Percentiles rank a stretch among this genome's conserved stretches.
Conservation (phyloP, 1,139 yeast genomes). For the Blastobotrys malaysiensis region DNA sequence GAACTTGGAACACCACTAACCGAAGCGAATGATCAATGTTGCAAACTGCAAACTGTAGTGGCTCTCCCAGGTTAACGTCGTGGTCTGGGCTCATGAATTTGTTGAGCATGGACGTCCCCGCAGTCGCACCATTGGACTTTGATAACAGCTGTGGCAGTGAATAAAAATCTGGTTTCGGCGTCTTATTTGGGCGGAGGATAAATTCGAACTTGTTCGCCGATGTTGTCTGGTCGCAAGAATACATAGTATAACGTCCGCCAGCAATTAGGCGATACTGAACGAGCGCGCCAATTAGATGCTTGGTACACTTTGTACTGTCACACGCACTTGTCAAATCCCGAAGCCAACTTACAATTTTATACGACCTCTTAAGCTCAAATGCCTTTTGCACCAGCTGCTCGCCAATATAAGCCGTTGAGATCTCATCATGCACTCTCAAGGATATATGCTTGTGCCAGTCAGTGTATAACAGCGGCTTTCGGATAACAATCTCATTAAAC, state of each 20-base stretch:
- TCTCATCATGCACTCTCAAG: neutral
- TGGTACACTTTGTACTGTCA: neutral
- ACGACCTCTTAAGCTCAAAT: neutral
- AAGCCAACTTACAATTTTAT: conserved; percentile 4
- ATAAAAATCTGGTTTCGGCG: neutral
- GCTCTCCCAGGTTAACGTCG: neutral
- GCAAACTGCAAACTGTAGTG: conserved; percentile 3
- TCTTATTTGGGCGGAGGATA: neutral
- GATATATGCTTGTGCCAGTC: conserved; percentile 1
- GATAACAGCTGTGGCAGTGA: neutral
- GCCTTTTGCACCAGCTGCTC: conserved; percentile 3
- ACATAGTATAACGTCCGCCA: neutral
- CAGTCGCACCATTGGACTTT: neutral
- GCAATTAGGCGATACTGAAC: neutral
- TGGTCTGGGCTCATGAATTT: conserved; percentile 1
- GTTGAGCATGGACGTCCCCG: neutral
- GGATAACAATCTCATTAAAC: neutral
- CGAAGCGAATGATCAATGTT: conserved; percentile 3
- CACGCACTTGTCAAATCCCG: conserved; percentile 3
- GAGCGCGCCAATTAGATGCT: neutral
- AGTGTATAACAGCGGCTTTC: neutral
- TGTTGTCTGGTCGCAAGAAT: neutral
- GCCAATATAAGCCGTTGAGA: conserved; percentile 6
- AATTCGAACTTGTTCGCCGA: neutral
- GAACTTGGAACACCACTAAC: neutral